Evolutionary conservation across 208 protist genomes (phyloP), one percentile per base, ranked within the genome.

Genomic region (Trypanosoma grayi): DNA sequence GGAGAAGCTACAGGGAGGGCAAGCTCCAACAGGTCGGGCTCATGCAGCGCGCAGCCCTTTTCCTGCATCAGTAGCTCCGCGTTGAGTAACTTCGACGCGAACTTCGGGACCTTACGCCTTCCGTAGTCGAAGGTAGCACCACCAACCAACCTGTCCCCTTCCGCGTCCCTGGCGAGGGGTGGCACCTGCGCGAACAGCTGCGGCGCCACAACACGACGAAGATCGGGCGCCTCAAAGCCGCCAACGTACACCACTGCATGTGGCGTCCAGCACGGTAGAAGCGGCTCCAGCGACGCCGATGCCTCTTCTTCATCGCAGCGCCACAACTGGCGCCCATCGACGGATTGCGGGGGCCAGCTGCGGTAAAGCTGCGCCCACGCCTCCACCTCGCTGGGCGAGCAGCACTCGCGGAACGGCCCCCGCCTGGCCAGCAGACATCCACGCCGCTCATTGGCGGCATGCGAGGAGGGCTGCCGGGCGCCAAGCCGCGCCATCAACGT

Each of bases 231-330:
- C 59, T 89, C 86, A 46, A 78, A 76, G 2, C 86, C 86, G 13
- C 79, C 80, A 70, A 90, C 74, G 54, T 75, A 75, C 14, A 90
- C 60, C 20, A 90, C 67, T 0, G 82, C 82, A 44, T 93, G 74
- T 2, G 86, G 82, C 4, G 64, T 65, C 63, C 70, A 78, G 13
- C 59, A 68, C 13, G 60, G 60, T 2, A 53, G 51, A 2, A 8
- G 51, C 39, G 45, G 7, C 22, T 7, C 2, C 20, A 28, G 22
- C 31, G 20, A 43, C 27, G 43, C 14, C 0, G 39, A 27, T 24
- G 7, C 11, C 22, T 54, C 34, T 5, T 53, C 34, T 20, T 36
- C 20, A 14, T 53, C 47, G 22, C 41, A 43, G 1, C 62, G 44
- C 37, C 44, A 59, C 14, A 60, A 20, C 24, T n/a, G 43, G 28